Percentiles rank a stretch among this genome's conserved stretches.
phyloP scores from a whole-genome alignment of 805 yeast genomes.

The Candida coquimbonensis region DNA sequence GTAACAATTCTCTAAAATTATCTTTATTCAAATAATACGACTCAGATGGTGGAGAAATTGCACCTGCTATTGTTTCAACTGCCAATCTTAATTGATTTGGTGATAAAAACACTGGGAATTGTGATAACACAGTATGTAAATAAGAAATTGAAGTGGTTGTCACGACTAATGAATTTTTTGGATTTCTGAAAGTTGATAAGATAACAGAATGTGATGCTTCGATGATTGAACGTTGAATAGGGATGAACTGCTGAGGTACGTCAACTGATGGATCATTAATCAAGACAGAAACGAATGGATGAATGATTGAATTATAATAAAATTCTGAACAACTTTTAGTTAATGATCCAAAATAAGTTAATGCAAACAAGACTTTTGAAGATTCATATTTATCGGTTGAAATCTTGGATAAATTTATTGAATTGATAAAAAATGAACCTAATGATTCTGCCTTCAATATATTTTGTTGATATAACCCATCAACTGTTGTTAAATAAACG shows the following conservation, averaged over 20 bases:
- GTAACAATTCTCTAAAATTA: constrained; percentile 31
- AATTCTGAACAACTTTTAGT: constrained; percentile 26
- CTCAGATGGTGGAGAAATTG: constrained; percentile 30
- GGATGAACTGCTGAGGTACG: constrained; percentile 5
- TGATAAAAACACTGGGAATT: constrained; percentile 52
- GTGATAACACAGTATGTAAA: constrained; percentile 38
- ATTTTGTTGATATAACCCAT: constrained; percentile 28
- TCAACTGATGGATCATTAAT: constrained; percentile 7
- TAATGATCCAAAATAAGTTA: constrained; percentile 28
- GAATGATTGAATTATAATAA: constrained; percentile 27
- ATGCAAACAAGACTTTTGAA: constrained; percentile 20
- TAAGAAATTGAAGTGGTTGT: constrained; percentile 30
- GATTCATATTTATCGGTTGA: constrained; percentile 21
- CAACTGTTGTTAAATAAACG: constrained; percentile 44
- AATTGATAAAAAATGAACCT: constrained; percentile 24
- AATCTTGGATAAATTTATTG: constrained; percentile 14
- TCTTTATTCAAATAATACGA: constrained; percentile 25
- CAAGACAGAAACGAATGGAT: constrained; percentile 23
- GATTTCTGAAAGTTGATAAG: constrained; percentile 27
- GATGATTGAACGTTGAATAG: constrained; percentile 28
- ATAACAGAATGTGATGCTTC: constrained; percentile 64
- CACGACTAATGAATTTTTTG: constrained; percentile 16
- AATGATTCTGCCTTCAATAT: constrained; percentile 22
- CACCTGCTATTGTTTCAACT: constrained; percentile 45
- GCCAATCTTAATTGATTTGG: constrained; percentile 52